A percentile compares a stretch with the other conserved stretches of the same genome.
Conservation (phyloP, 2,329 filamentous ascomycete species). For the Diaporthe sp. region DNA sequence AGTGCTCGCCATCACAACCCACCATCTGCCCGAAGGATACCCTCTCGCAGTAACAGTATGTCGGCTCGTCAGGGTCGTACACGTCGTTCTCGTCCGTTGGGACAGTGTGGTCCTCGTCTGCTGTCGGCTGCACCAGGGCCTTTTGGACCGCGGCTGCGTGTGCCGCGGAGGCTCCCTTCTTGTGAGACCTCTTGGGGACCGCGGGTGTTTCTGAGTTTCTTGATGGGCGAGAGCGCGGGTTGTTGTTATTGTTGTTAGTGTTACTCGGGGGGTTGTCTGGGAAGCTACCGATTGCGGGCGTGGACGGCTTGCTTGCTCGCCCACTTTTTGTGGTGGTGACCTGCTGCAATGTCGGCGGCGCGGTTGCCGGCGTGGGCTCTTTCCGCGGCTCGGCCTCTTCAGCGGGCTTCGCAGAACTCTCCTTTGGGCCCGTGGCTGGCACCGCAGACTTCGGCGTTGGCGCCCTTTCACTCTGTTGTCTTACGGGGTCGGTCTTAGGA, state of each 20-base stretch:
- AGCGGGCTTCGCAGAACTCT: slow-evolving; percentile 47
- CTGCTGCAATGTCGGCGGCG: slow-evolving; percentile 58
- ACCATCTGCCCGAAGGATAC: slow-evolving; percentile 90
- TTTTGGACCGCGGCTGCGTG: slow-evolving; percentile 53
- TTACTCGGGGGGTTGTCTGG: slow-evolving; percentile 56
- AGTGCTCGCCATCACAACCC: slow-evolving; percentile 80
- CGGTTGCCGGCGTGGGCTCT: slow-evolving; percentile 53
- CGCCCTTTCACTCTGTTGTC: slow-evolving; percentile 34
- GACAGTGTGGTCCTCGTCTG: slow-evolving; percentile 44
- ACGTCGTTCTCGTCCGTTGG: slow-evolving; percentile 67
- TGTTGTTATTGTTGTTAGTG: slow-evolving; percentile 41
- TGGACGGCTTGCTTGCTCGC: slow-evolving; percentile 75
- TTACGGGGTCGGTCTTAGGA: slow-evolving; percentile 50
- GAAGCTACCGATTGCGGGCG: slow-evolving; percentile 71
- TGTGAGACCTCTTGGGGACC: slow-evolving; percentile 68
- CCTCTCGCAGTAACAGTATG: slow-evolving; percentile 84
- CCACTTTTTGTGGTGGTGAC: slow-evolving; percentile 64
- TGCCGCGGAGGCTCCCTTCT: slow-evolving; percentile 64
- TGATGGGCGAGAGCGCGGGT: slow-evolving; percentile 65
- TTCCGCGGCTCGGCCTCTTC: slow-evolving; percentile 63
- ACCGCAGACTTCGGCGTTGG: slow-evolving; percentile 41
- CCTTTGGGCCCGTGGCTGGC: slow-evolving; percentile 48
- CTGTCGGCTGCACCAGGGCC: slow-evolving; percentile 45
- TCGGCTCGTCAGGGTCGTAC: slow-evolving; percentile 76
- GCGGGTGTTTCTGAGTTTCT: slow-evolving; percentile 56